A percentile compares a stretch with the other conserved stretches of the same genome.
These are phyloP conservation scores for Scheffersomyces cryptocercus DNA, from an alignment of 1,139 yeast genomes.

Conservation along the genomic window DNA sequence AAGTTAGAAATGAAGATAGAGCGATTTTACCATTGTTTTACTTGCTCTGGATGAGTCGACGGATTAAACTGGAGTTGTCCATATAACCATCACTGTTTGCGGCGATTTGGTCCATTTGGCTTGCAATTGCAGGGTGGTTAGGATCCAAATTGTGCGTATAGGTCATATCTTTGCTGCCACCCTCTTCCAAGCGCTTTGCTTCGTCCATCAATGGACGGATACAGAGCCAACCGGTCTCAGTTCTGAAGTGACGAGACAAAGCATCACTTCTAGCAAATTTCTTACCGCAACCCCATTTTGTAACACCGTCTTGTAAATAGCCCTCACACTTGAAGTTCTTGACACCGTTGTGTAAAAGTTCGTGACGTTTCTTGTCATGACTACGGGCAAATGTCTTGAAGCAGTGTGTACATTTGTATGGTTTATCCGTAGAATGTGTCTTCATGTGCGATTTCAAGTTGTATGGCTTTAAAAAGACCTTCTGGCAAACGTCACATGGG, in stretches of 20 bases:
- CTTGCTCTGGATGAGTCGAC: slow-evolving; percentile 9
- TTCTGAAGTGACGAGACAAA: slow-evolving; percentile 55
- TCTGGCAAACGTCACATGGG: slow-evolving; percentile 50
- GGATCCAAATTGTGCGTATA: too few species aligned
- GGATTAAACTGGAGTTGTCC: slow-evolving; percentile 7
- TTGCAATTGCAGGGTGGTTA: too few species aligned
- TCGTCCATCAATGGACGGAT: slow-evolving; percentile 58
- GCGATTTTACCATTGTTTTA: not conserved
- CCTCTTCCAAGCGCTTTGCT: slow-evolving; percentile 23
- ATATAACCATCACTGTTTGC: slow-evolving; percentile 1
- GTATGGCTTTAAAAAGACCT: slow-evolving; percentile 54
- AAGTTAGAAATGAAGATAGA: not conserved
- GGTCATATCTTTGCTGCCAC: not conserved
- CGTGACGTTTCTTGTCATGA: slow-evolving; percentile 60
- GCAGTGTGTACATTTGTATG: slow-evolving; percentile 51
- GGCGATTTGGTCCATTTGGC: too few species aligned
- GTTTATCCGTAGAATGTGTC: slow-evolving; percentile 58
- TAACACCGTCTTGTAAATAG: slow-evolving; percentile 47
- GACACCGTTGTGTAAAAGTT: slow-evolving; percentile 52
- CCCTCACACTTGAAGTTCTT: slow-evolving; percentile 61
- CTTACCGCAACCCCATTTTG: slow-evolving; percentile 63
- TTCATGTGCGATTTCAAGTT: slow-evolving; percentile 57
- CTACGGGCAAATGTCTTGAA: slow-evolving; percentile 54
- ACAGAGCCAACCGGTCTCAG: slow-evolving; percentile 61
- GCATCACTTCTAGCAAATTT: slow-evolving; percentile 61